phyloP scores from a whole-genome alignment of 768 basidiomycete genomes.

The Naganishia friedmannii region DNA sequence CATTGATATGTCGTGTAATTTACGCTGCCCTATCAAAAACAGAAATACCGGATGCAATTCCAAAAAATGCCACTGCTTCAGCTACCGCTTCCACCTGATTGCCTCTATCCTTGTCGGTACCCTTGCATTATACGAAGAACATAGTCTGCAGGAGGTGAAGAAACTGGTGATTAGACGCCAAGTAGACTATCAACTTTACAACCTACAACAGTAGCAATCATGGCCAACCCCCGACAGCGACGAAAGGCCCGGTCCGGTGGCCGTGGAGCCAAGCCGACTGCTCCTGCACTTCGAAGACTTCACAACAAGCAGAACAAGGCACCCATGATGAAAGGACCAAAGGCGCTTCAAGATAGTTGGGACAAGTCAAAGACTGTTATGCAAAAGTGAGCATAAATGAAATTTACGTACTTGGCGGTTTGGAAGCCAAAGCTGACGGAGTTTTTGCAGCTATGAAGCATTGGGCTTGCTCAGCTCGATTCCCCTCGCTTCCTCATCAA shows the following conservation, averaged over 20 bases:
- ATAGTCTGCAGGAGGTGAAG: too few relatives aligned
- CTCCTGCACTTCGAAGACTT: conserved; percentile 59
- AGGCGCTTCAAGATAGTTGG: conserved; percentile 78
- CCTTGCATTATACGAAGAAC: too few relatives aligned
- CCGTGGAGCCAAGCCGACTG: conserved; percentile 70
- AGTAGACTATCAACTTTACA: too few relatives aligned
- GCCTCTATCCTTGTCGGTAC: not conserved
- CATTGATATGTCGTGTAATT: not conserved
- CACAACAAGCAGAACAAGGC: conserved; percentile 67
- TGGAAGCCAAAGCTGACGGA: not conserved
- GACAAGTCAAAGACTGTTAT: conserved; percentile 79
- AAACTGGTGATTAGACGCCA: too few relatives aligned
- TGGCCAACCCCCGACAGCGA: conserved; percentile 94
- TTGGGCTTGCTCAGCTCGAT: conserved; percentile 47
- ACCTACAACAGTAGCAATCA: conserved; percentile 46
- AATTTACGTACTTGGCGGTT: not conserved
- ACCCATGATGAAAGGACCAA: conserved; percentile 75
- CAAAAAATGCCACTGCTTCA: conserved; percentile 17
- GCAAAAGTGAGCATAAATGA: conserved; percentile 70
- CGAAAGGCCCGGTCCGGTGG: conserved; percentile 75
- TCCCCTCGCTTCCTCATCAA: conserved; percentile 38
- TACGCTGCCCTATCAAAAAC: not conserved
- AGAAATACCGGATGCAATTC: conserved; percentile 6
- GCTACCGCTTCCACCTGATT: too few relatives aligned
- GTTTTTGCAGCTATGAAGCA: conserved; percentile 47